These are phyloP conservation scores for Ichthyophthirius multifiliis DNA, from an alignment of 169 alveolate species.

Conservation along the genomic window DNA sequence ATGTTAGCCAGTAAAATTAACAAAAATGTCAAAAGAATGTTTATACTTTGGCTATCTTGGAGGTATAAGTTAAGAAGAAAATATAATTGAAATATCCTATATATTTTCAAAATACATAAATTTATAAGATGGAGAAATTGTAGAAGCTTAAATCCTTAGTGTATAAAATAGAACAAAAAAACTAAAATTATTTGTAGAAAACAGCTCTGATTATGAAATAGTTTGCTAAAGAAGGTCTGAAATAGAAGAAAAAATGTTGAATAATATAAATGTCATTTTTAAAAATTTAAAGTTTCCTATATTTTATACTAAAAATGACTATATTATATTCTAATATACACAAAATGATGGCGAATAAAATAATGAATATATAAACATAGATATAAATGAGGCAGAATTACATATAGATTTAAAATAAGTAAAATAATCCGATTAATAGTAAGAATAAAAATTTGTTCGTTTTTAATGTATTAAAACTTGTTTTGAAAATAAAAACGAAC, in stretches of 20 bases:
- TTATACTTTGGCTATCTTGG: slow-evolving; percentile 36
- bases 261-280: slow-evolving; percentile 43
- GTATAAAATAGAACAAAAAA: slow-evolving; percentile 13
- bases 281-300: slow-evolving; percentile 20
- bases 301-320: background rate
- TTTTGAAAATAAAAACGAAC: too few species aligned
- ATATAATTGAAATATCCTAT: slow-evolving; percentile 23
- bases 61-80: slow-evolving; percentile 9
- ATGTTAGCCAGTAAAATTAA: background rate
- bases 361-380: too few species aligned
- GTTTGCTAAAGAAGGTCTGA: slow-evolving; percentile 33
- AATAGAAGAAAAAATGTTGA: slow-evolving; percentile 38
- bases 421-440: too few species aligned
- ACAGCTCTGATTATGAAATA: slow-evolving; percentile 51
- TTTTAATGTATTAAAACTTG: too few species aligned
- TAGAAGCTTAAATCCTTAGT: slow-evolving; percentile 18
- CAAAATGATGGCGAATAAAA: background rate
- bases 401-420: too few species aligned
- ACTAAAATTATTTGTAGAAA: slow-evolving; percentile 42
- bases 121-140: slow-evolving; percentile 39
- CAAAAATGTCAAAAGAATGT: background rate
- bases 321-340: background rate
- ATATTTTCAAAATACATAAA: slow-evolving; percentile 7
- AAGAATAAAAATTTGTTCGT: too few species aligned
- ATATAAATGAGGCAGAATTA: too few species aligned